These are phyloP conservation scores for Citrus cavaleriei DNA, from an alignment of 345 rosid genomes.

Conservation along the genomic window DNA sequence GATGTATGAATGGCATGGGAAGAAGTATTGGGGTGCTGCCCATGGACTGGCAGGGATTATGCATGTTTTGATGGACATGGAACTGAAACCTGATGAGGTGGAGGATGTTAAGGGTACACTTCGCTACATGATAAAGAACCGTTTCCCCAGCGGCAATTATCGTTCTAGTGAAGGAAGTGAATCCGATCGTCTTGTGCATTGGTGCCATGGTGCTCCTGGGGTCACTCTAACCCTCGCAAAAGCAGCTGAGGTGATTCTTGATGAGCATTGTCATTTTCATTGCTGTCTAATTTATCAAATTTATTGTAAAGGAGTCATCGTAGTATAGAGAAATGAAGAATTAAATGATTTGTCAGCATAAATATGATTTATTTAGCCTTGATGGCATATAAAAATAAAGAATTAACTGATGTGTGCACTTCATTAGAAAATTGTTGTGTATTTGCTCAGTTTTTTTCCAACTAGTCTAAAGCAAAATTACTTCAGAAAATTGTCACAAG, in stretches of 20 bases:
- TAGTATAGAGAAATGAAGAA: neutral
- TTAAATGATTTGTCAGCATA: neutral
- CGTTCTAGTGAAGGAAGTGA: constrained; percentile 55
- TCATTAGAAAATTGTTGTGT: too few relatives aligned
- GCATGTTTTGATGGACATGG: constrained; percentile 65
- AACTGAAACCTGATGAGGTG: constrained; percentile 52
- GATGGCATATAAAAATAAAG: too few relatives aligned
- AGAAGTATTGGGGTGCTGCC: constrained; percentile 74
- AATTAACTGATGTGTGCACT: neutral
- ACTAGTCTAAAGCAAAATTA: neutral
- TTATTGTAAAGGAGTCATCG: neutral
- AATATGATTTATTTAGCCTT: too few relatives aligned
- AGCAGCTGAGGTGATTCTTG: constrained; percentile 54
- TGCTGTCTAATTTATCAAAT: neutral
- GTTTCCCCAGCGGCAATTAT: constrained; percentile 64
- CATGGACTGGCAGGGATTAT: constrained; percentile 74
- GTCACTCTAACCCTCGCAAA: constrained; percentile 57
- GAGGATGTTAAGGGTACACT: constrained; percentile 66
- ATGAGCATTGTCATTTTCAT: neutral
- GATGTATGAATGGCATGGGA: constrained; percentile 83
- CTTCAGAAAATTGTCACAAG: neutral
- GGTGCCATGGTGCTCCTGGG: constrained; percentile 84
- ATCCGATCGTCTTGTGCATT: constrained; percentile 57
- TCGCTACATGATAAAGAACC: constrained; percentile 49
- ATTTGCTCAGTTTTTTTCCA: too few relatives aligned